phyloP scores from a whole-genome alignment of 2,329 filamentous ascomycete genomes.

The Daldinia sp. region DNA sequence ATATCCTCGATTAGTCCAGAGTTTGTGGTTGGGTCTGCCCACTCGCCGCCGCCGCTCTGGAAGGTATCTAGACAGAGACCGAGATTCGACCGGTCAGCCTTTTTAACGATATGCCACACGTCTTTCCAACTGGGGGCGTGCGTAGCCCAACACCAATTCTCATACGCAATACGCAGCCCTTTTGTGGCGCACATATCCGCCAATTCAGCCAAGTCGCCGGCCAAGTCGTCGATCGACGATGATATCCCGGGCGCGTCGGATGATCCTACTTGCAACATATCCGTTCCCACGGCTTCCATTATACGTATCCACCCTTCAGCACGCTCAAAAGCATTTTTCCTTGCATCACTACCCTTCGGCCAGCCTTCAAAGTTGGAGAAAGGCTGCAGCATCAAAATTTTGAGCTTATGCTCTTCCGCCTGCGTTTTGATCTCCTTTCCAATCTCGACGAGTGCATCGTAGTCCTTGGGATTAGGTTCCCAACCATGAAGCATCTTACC shows the following conservation, averaged over 20 bases:
- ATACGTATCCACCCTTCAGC: slow-evolving; percentile 74
- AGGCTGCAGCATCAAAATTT: slow-evolving; percentile 76
- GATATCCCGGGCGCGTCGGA: slow-evolving; percentile 69
- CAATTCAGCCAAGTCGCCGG: slow-evolving; percentile 69
- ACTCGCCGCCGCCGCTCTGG: slow-evolving; percentile 76
- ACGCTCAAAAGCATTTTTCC: slow-evolving; percentile 68
- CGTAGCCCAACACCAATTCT: slow-evolving; percentile 85
- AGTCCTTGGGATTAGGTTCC: slow-evolving; percentile 65
- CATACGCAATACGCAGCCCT: slow-evolving; percentile 72
- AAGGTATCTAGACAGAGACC: slow-evolving; percentile 82
- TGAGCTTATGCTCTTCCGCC: slow-evolving; percentile 62
- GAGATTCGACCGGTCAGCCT: slow-evolving; percentile 70
- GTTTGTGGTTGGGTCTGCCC: slow-evolving; percentile 72
- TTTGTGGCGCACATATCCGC: slow-evolving; percentile 67
- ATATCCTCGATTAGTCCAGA: slow-evolving; percentile 64
- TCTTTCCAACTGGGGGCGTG: slow-evolving; percentile 73
- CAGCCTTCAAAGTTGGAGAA: slow-evolving; percentile 83
- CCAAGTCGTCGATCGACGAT: slow-evolving; percentile 58
- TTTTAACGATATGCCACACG: slow-evolving; percentile 72
- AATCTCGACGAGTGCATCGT: slow-evolving; percentile 62
- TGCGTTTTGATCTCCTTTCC: slow-evolving; percentile 63
- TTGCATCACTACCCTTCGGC: slow-evolving; percentile 63
- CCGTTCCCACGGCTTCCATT: slow-evolving; percentile 74
- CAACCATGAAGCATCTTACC: slow-evolving; percentile 58
- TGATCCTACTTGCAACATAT: slow-evolving; percentile 73